Evolutionary conservation across 2,329 filamentous ascomycete genomes (phyloP).

Genomic region (Nemania serpens): DNA sequence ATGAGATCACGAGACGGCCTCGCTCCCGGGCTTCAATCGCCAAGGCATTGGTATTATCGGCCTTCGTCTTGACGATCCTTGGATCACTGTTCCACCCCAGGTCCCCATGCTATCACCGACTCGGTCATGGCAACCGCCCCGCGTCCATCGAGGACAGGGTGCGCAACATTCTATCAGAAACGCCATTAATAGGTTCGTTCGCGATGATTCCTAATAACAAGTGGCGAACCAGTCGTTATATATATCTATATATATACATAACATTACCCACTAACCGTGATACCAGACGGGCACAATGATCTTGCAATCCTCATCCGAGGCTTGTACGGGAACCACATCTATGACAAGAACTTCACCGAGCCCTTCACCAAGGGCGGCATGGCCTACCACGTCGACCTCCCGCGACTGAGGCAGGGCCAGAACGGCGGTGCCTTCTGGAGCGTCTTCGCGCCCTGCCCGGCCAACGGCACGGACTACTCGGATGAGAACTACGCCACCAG

Average conservation of each 20-base stretch:
- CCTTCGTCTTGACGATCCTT: conserved; percentile 32
- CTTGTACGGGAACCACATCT: conserved; percentile 76
- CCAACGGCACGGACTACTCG: conserved; percentile 73
- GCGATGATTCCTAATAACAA: background rate
- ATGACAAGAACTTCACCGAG: conserved; percentile 72
- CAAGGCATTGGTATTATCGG: conserved; percentile 28
- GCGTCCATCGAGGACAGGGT: conserved; percentile 52
- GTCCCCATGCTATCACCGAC: conserved; percentile 31
- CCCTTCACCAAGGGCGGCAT: conserved; percentile 75
- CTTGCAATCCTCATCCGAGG: conserved; percentile 74
- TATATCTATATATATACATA: too few relatives aligned
- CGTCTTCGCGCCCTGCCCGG: conserved; percentile 78
- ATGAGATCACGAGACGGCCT: conserved; percentile 15
- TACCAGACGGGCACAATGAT: conserved; percentile 85
- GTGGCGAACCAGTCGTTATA: too few relatives aligned
- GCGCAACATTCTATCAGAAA: conserved; percentile 50
- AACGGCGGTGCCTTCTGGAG: conserved; percentile 94
- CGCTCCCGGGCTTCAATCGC: conserved; percentile 22
- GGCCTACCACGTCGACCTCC: conserved; percentile 75
- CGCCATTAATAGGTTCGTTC: conserved; percentile 57
- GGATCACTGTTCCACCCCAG: conserved; percentile 35
- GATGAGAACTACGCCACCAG: conserved; percentile 71
- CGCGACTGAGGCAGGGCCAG: conserved; percentile 70
- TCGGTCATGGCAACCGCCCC: conserved; percentile 34
- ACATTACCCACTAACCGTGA: conserved; percentile 21